Conservation (phyloP, 805 yeast species). For the Schwanniomyces yamadae region DNA sequence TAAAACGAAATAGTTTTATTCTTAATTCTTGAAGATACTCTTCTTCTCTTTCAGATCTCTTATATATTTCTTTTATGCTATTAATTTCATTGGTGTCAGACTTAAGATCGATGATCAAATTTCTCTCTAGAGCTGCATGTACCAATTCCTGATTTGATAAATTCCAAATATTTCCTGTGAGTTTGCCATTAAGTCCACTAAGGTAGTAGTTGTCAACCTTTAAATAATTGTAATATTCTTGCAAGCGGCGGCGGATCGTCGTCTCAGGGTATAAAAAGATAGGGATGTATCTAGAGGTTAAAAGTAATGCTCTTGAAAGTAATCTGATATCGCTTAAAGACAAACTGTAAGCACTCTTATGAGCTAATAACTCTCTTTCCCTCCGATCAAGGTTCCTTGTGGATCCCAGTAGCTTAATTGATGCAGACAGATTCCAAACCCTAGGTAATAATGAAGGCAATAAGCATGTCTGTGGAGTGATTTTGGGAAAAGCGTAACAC, state of each 20-base stretch:
- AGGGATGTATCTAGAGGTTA: conserved; percentile 43
- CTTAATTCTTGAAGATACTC: conserved; percentile 29
- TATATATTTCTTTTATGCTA: conserved; percentile 13
- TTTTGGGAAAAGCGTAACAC: conserved; percentile 52
- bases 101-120: conserved; percentile 41
- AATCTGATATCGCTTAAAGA: conserved; percentile 36
- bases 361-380: conserved; percentile 24
- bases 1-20: conserved; percentile 37
- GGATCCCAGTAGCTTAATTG: conserved; percentile 9
- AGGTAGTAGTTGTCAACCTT: conserved; percentile 53
- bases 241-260: conserved; percentile 34
- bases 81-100: conserved; percentile 22
- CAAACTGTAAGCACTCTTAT: conserved; percentile 49
- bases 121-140: conserved; percentile 55
- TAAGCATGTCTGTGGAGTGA: conserved; percentile 59
- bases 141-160: conserved; percentile 52
- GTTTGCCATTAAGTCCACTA: conserved; percentile 30
- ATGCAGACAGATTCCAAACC: conserved; percentile 24
- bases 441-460: conserved; percentile 46
- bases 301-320: conserved; percentile 34
- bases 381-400: conserved; percentile 9
- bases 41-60: conserved; percentile 11
- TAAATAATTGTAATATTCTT: conserved; percentile 42
- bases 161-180: conserved; percentile 41
- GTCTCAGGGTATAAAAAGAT: conserved; percentile 35